Percentiles rank a stretch among this genome's conserved stretches.
Conservation (phyloP, 73 alveolate species). For the Paramecium biaurelia region DNA sequence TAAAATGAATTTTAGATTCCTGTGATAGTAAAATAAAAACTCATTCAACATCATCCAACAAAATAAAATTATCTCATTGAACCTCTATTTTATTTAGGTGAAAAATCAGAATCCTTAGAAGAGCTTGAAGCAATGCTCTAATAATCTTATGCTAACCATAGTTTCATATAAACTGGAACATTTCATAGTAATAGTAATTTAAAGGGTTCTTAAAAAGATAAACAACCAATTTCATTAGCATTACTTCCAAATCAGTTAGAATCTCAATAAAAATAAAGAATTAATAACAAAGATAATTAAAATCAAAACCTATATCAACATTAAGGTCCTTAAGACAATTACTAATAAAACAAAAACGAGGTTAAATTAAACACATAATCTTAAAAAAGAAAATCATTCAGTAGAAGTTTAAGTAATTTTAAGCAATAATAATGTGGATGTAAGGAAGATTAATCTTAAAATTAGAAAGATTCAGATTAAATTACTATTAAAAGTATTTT, state of each 20-base stretch:
- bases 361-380: not conserved
- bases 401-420: not conserved
- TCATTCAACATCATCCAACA: not conserved
- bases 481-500: not conserved
- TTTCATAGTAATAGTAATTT: not conserved
- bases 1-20: not conserved
- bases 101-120: not conserved
- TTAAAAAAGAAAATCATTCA: not conserved
- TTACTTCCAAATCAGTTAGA: not conserved
- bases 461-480: not conserved
- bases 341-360: not conserved
- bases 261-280: not conserved
- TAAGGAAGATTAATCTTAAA: not conserved
- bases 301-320: not conserved
- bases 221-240: not conserved
- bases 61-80: not conserved
- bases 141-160: not conserved
- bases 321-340: not conserved
- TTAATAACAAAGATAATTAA: not conserved
- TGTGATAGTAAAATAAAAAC: not conserved
- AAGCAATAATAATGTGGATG: not conserved
- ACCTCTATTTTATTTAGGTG: not conserved
- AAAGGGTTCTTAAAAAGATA: not conserved
- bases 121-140: not conserved
- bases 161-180: not conserved